Evolutionary conservation across 2,329 filamentous ascomycete genomes (phyloP), one percentile per base, ranked within the genome.

Genomic region (Sclerotiophoma versabilis): DNA sequence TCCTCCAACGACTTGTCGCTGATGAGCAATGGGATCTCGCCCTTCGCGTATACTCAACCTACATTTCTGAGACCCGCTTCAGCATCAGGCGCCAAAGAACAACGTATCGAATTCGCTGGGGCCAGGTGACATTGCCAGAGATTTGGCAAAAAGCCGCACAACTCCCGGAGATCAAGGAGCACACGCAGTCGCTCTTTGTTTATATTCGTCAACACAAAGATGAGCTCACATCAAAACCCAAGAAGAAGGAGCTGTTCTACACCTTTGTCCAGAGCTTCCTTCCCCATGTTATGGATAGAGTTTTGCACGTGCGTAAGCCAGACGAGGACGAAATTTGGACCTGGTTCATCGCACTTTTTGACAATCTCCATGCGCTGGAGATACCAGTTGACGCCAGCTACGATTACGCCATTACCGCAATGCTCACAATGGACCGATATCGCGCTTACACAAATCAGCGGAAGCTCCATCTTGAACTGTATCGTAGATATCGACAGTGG

Each of bases 21-120:
- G 65, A 71, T 29, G 63, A 71, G 23, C 67, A 75, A 30, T 77
- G 75, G 75, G 69, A 73, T 26, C 62, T 74, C 12, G 65, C 63
- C 20, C 29, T 75, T 4, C 66, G 64, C 32, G 62, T 75, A 2
- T 71, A 66, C 41, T 56, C 55, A 14, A 43, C 49, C 1, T 53
- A 52, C 59, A 22, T 54, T 33, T 19, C 54, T 37, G 22, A 59
- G 25, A 23, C 42, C 29, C 38, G 51, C 5, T 49, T 29, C 17
- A 49, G n/a, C 5, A 43, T 55, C 14, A 37, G 47, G 17, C 48
- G 50, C 5, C 54, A 48, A 17, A 25, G 47, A 23, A 44, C 25
- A 32, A 41, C 17, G 3, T 27, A 46, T 30, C 27, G 42, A 41
- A 23, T 54, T 51, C 44, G 54, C 36, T 50, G 53, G 43, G 53